A percentile compares a stretch with the other conserved stretches of the same genome.
Evolutionary conservation across 2,329 filamentous ascomycete genomes (phyloP).

Genomic region (Exutisphaerella laricina): DNA sequence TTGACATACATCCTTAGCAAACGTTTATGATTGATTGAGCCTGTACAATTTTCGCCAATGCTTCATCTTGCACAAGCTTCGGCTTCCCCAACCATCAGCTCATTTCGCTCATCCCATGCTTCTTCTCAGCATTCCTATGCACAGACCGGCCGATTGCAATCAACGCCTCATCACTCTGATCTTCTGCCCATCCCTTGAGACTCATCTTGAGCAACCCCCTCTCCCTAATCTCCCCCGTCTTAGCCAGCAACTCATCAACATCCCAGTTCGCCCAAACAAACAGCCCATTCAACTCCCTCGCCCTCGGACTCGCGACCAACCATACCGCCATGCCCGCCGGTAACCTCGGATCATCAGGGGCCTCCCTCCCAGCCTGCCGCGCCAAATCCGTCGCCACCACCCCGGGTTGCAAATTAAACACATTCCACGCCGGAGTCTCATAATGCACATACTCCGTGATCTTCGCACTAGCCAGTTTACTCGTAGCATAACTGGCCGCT

Average conservation of each 20-base stretch:
- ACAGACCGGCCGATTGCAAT: constrained; percentile 9
- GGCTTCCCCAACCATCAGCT: no score
- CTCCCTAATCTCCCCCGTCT: constrained; percentile 10
- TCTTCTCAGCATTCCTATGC: constrained; percentile 9
- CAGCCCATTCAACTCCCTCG: constrained; percentile 14
- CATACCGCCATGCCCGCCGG: constrained; percentile 30
- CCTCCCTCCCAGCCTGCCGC: constrained; percentile 12
- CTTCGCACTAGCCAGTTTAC: constrained; percentile 13
- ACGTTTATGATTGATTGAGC: no score
- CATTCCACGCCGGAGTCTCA: constrained; percentile 14
- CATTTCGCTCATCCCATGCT: no score
- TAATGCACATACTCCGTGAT: constrained; percentile 12
- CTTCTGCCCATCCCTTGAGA: constrained; percentile 9
- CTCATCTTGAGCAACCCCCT: constrained; percentile 4
- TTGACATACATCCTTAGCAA: no score
- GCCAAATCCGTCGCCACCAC: constrained; percentile 16
- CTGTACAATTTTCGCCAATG: no score
- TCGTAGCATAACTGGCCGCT: constrained; percentile 7
- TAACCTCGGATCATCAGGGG: constrained; percentile 13
- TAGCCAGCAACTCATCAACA: constrained; percentile 12
- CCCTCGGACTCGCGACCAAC: constrained; percentile 32
- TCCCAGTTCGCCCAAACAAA: constrained; percentile 22
- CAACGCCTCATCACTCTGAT: constrained; percentile 5
- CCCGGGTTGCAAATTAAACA: constrained; percentile 18
- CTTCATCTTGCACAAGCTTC: no score